A percentile compares a stretch with the other conserved stretches of the same genome.
phyloP scores from a whole-genome alignment of 2,329 filamentous ascomycete species.

The Podosphaera aphanis region DNA sequence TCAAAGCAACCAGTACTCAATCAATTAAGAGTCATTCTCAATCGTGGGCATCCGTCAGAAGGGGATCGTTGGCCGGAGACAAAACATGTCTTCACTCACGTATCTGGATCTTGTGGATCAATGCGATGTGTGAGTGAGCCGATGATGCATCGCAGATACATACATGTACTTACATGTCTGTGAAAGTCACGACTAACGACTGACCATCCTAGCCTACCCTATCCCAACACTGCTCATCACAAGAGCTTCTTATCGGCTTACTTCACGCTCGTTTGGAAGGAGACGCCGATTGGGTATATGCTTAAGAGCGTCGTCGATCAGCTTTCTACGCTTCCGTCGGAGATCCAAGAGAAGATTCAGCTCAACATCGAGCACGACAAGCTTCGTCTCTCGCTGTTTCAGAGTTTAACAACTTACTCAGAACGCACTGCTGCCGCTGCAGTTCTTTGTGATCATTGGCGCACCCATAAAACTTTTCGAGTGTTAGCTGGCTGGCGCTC shows the following conservation, averaged over 20 bases:
- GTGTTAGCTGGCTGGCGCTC: conserved; percentile 59
- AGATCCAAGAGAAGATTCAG: conserved; percentile 24
- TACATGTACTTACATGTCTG: too few relatives aligned
- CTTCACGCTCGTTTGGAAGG: conserved; percentile 39
- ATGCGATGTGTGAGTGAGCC: conserved; percentile 27
- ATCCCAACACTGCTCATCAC: conserved; percentile 35
- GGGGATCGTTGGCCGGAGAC: not conserved
- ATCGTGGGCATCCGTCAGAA: too few relatives aligned
- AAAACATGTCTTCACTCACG: not conserved
- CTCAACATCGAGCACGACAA: conserved; percentile 35
- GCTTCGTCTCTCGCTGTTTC: conserved; percentile 40
- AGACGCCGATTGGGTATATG: conserved; percentile 37
- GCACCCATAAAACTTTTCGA: conserved; percentile 44
- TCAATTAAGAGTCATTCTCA: not conserved
- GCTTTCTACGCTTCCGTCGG: conserved; percentile 24
- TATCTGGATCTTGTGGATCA: conserved; percentile 30
- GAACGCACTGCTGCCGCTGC: conserved; percentile 35
- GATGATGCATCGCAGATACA: not conserved
- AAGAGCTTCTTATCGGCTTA: conserved; percentile 33
- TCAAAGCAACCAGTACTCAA: not conserved
- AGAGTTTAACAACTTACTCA: conserved; percentile 27
- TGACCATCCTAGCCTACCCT: conserved; percentile 42
- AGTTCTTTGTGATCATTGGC: conserved; percentile 41
- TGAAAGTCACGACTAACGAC: not conserved
- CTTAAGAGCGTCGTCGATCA: conserved; percentile 25